Percentiles rank a stretch among this genome's conserved stretches.
Evolutionary conservation across 1,284 basidiomycete genomes (phyloP).

Genomic region (Sporisorium iseilematis-ciliati): DNA sequence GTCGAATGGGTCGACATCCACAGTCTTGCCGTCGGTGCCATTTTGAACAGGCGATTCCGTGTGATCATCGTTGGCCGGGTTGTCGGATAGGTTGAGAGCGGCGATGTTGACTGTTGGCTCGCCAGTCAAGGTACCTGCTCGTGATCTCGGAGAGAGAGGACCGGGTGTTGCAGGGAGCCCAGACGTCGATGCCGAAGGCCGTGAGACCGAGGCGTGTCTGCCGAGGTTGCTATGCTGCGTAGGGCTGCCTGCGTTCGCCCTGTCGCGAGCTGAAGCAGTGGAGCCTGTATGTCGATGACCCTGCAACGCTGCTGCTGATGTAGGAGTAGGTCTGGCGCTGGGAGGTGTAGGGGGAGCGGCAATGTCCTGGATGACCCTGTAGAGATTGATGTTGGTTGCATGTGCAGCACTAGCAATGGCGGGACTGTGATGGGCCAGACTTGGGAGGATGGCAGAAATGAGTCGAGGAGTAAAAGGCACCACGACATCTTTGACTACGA

Average conservation of each 20-base stretch:
- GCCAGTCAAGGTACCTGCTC: constrained; percentile 25
- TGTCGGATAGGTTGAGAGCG: constrained; percentile 21
- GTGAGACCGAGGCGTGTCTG: constrained; percentile 23
- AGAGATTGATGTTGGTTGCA: constrained; percentile 86
- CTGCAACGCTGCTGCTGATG: constrained; percentile 70
- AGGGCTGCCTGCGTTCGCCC: constrained; percentile 27
- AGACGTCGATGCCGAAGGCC: constrained; percentile 5
- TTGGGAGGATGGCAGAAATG: constrained; percentile 90
- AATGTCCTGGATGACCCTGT: constrained; percentile 85
- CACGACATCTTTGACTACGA: constrained; percentile 89
- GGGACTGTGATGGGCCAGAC: constrained; percentile 88
- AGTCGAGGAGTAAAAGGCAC: constrained; percentile 93
- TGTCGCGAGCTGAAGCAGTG: constrained; percentile 27
- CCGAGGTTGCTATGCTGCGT: constrained; percentile 19
- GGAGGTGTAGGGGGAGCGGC: constrained; percentile 77
- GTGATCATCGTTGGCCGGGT: constrained; percentile 19
- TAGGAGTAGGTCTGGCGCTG: constrained; percentile 57
- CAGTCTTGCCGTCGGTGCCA: not conserved
- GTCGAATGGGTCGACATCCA: constrained; percentile 81
- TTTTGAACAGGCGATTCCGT: constrained; percentile 7
- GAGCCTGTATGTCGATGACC: constrained; percentile 32
- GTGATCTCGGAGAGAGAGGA: constrained; percentile 22
- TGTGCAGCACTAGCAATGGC: constrained; percentile 89
- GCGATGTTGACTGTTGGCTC: constrained; percentile 22
- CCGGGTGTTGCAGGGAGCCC: constrained; percentile 6